Conservation (phyloP, 768 basidiomycete species). For the Trichaptum fuscoviolaceum region DNA sequence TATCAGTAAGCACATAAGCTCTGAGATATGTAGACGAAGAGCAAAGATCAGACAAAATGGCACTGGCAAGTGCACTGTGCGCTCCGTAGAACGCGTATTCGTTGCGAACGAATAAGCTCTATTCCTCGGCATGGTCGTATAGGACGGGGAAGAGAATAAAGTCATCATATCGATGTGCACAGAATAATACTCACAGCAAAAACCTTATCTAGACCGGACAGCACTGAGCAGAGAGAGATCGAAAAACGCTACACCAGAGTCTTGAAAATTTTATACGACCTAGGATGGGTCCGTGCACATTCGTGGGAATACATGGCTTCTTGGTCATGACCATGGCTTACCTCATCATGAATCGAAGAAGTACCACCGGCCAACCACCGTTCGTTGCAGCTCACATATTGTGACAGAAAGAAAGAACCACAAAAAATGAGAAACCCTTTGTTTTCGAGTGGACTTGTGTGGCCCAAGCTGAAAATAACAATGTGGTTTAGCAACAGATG, state of each 20-base stretch:
- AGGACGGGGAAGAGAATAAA: conserved; percentile 89
- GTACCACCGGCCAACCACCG: no score
- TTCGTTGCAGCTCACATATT: not conserved
- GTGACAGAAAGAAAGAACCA: not conserved
- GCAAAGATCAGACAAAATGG: conserved; percentile 67
- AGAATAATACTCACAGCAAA: conserved; percentile 11
- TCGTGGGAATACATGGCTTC: not conserved
- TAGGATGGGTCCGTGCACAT: not conserved
- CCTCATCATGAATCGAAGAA: not conserved
- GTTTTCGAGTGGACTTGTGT: not conserved
- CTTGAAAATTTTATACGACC: not conserved
- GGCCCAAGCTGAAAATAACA: not conserved
- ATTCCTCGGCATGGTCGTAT: conserved; percentile 83
- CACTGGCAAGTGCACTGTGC: conserved; percentile 85
- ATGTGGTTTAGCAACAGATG: not conserved
- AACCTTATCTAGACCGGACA: not conserved
- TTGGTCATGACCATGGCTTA: not conserved
- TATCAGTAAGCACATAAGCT: not conserved
- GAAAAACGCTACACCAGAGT: not conserved
- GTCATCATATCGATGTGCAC: conserved; percentile 45
- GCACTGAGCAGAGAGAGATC: not conserved
- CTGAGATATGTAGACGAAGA: conserved; percentile 3
- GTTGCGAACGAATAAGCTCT: conserved; percentile 78
- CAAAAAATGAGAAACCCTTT: not conserved
- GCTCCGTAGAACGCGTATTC: conserved; percentile 53